These are phyloP conservation scores for Apiospora sp. DNA, from an alignment of 2,329 filamentous ascomycete species.

Conservation along the genomic window DNA sequence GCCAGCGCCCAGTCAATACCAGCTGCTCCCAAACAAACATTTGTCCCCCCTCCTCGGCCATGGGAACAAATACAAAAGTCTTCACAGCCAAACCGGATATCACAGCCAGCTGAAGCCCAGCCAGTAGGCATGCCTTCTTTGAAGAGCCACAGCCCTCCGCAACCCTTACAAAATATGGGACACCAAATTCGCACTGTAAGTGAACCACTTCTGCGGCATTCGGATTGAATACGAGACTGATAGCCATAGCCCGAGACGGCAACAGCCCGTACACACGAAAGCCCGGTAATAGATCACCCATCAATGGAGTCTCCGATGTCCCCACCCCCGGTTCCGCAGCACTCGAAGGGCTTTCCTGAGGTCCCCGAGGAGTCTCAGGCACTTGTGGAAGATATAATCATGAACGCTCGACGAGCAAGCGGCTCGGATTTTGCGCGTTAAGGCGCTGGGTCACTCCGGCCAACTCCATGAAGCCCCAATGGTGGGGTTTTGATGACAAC, in stretches of 20 bases:
- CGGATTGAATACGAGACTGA: constrained; percentile 1
- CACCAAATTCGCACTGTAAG: constrained; percentile 43
- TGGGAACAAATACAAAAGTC: constrained; percentile 41
- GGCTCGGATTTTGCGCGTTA: constrained; percentile 25
- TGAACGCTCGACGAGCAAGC: constrained; percentile 43
- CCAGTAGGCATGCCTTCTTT: background rate
- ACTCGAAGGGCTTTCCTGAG: constrained; percentile 38
- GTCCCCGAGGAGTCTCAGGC: constrained; percentile 44
- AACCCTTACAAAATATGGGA: constrained; percentile 30
- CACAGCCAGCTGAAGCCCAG: background rate
- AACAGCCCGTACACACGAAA: constrained; percentile 12
- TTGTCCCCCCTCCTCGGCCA: constrained; percentile 42
- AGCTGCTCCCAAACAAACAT: constrained; percentile 36
- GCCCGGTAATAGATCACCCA: constrained; percentile 21
- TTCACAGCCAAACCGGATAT: constrained; percentile 25
- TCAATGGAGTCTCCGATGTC: constrained; percentile 3
- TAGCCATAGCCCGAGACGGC: background rate
- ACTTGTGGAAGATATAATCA: constrained; percentile 44
- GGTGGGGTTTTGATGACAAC: background rate
- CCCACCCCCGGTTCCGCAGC: background rate
- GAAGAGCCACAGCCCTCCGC: constrained; percentile 1
- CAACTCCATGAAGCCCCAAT: background rate
- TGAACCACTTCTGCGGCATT: constrained; percentile 40
- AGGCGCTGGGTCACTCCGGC: background rate
- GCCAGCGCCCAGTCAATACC: constrained; percentile 30